Percentiles rank a stretch among this genome's conserved stretches.
phyloP scores from a whole-genome alignment of 1,139 yeast genomes.

The Scheffersomyces quercinus region DNA sequence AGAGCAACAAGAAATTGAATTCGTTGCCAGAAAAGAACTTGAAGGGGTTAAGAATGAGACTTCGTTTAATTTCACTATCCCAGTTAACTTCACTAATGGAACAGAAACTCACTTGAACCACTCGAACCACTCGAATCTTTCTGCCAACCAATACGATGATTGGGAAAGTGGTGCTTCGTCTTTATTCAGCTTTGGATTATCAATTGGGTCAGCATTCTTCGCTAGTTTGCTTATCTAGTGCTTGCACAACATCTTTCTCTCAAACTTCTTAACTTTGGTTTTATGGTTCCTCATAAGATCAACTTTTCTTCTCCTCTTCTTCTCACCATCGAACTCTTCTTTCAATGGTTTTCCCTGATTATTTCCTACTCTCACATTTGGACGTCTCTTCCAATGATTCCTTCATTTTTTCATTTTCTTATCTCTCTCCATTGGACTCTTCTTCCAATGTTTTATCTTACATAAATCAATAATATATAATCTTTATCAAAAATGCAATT shows the following conservation, averaged over 20 bases:
- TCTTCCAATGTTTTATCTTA: neutral
- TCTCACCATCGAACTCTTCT: too few relatives aligned
- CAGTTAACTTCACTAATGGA: neutral
- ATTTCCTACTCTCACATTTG: neutral
- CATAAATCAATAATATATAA: neutral
- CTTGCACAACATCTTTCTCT: too few relatives aligned
- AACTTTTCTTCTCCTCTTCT: too few relatives aligned
- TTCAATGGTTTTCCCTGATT: too few relatives aligned
- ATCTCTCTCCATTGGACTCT: slow-evolving; percentile 1
- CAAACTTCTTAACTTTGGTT: too few relatives aligned
- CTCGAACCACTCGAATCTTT: neutral
- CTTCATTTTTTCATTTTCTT: neutral
- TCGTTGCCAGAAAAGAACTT: neutral
- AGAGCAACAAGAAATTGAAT: slow-evolving; percentile 3
- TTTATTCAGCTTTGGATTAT: slow-evolving; percentile 10
- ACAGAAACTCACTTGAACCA: neutral
- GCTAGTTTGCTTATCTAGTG: slow-evolving; percentile 22
- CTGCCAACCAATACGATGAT: slow-evolving; percentile 5
- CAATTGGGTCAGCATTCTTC: slow-evolving; percentile 21
- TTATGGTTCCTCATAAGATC: too few relatives aligned
- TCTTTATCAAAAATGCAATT: neutral
- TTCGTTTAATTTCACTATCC: neutral
- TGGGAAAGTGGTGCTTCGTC: slow-evolving; percentile 18
- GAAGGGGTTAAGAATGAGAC: slow-evolving; percentile 1
- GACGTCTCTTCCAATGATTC: neutral